Evolutionary conservation across 306 rosid genomes (phyloP).

Genomic region (Hylodesmum podocarpum): DNA sequence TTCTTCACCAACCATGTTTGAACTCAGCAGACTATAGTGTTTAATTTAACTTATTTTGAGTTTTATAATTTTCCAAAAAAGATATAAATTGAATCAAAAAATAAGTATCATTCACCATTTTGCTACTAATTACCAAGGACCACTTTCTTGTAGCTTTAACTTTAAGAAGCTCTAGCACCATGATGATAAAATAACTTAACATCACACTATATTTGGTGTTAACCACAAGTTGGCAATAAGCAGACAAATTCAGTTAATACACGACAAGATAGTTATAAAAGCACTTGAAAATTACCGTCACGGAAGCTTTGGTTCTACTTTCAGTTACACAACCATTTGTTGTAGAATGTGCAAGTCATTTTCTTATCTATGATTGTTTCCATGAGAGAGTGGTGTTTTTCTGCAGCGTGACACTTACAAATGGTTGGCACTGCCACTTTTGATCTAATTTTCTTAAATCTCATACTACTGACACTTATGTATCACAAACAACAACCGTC

Average conservation of each 20-base stretch:
- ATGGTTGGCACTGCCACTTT: not conserved
- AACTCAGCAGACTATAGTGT: not conserved
- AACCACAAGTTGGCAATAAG: not conserved
- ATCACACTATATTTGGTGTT: not conserved
- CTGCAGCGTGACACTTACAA: not conserved
- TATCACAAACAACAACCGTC: not conserved
- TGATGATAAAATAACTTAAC: not conserved
- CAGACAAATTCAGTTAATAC: not conserved
- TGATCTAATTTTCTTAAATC: not conserved
- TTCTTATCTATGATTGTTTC: not conserved
- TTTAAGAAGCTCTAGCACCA: not conserved
- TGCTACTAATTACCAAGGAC: not conserved
- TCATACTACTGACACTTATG: too few species aligned
- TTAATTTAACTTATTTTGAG: not conserved
- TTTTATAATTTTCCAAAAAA: not conserved
- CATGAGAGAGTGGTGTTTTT: not conserved
- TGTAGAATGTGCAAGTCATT: not conserved
- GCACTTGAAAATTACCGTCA: not conserved
- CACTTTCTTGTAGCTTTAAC: not conserved
- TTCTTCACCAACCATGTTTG: not conserved
- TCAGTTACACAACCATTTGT: not conserved
- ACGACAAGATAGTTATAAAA: not conserved
- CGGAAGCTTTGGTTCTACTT: not conserved
- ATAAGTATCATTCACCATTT: not conserved
- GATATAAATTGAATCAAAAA: not conserved